Conservation (phyloP, 2,329 filamentous ascomycete genomes). For the Ophiostoma himal-ulmi region DNA sequence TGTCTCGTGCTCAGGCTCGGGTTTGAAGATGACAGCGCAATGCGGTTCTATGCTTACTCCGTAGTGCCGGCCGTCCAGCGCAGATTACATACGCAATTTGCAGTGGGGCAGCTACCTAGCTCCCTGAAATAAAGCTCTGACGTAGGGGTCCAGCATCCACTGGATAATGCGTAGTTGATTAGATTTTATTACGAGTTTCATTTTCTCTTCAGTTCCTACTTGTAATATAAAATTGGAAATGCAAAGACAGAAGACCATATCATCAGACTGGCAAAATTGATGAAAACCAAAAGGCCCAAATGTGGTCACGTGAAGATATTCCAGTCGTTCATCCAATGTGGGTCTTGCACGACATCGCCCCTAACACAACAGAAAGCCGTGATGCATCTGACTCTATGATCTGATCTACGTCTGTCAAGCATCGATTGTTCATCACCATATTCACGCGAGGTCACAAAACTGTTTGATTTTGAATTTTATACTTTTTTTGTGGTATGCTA, state of each 20-base stretch:
- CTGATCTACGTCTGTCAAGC: neutral
- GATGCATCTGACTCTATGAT: too few species aligned
- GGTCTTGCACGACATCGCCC: neutral
- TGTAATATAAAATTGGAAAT: too few species aligned
- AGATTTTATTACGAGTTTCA: too few species aligned
- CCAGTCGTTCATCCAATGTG: too few species aligned
- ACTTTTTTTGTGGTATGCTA: conserved; percentile 14
- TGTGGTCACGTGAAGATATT: neutral
- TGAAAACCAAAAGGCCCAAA: neutral
- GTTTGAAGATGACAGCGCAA: conserved; percentile 5
- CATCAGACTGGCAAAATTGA: neutral
- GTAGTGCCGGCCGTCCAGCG: neutral
- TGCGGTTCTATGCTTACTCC: neutral
- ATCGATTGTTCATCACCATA: too few species aligned
- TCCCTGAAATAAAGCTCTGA: conserved; percentile 5
- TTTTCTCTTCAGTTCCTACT: too few species aligned
- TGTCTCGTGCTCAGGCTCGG: conserved; percentile 8
- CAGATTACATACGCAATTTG: conserved; percentile 12
- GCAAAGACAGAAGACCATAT: too few species aligned
- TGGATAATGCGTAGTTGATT: neutral
- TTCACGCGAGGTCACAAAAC: neutral
- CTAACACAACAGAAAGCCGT: neutral
- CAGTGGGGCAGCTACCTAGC: conserved; percentile 1
- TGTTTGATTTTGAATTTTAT: conserved; percentile 9
- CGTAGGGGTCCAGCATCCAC: neutral